phyloP scores from a whole-genome alignment of 768 basidiomycete genomes.

The Lyophyllum shimeji region DNA sequence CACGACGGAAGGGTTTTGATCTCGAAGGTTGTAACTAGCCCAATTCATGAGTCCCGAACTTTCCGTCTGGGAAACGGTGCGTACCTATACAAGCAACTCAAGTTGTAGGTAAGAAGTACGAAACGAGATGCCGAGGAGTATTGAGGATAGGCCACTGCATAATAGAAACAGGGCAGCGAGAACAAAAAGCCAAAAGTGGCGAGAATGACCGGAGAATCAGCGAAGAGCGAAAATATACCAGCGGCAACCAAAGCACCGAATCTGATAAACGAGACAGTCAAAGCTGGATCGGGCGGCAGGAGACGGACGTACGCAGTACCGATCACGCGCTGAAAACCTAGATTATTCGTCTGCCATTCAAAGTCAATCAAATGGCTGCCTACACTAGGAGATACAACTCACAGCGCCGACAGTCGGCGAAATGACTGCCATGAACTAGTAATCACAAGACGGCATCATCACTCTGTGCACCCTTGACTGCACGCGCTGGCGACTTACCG shows the following conservation, averaged over 20 bases:
- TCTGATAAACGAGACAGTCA: slow-evolving; percentile 35
- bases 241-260: slow-evolving; percentile 80
- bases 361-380: slow-evolving; percentile 1
- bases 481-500: slow-evolving; percentile 46
- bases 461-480: not conserved
- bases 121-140: slow-evolving; percentile 78
- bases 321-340: slow-evolving; percentile 78
- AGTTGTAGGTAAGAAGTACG: slow-evolving; percentile 84
- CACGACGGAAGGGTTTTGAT: slow-evolving; percentile 56
- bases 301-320: slow-evolving; percentile 71
- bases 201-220: slow-evolving; percentile 71
- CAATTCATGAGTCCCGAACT: not conserved
- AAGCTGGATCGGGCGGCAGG: not conserved
- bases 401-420: slow-evolving; percentile 88
- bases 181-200: slow-evolving; percentile 86
- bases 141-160: slow-evolving; percentile 75
- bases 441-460: not conserved
- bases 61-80: slow-evolving; percentile 18
- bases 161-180: slow-evolving; percentile 93
- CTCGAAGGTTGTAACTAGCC: slow-evolving; percentile 75
- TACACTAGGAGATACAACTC: slow-evolving; percentile 14
- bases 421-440: slow-evolving; percentile 87
- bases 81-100: slow-evolving; percentile 75
- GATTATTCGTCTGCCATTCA: slow-evolving; percentile 71
- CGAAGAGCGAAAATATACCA: slow-evolving; percentile 69